Percentiles rank a stretch among this genome's conserved stretches.
These are phyloP conservation scores for Leersia perrieri DNA, from an alignment of 176 grass and related monocot species.

Conservation along the genomic window DNA sequence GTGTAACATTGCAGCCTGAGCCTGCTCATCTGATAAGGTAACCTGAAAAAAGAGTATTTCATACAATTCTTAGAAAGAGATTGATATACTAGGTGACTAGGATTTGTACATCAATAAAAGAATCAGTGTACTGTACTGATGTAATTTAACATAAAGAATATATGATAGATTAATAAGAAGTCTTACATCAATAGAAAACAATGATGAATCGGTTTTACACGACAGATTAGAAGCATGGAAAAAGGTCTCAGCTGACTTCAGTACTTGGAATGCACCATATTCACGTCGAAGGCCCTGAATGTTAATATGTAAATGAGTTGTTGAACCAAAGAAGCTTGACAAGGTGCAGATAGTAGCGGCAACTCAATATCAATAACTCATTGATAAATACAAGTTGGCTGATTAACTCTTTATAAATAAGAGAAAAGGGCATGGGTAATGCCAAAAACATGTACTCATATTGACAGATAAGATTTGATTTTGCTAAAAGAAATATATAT, in stretches of 20 bases:
- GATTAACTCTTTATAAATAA: not conserved
- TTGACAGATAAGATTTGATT: not conserved
- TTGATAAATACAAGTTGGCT: not conserved
- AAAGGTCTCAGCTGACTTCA: slow-evolving; percentile 75
- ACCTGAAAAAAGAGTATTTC: slow-evolving; percentile 48
- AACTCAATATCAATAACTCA: not conserved
- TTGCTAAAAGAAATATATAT: not conserved
- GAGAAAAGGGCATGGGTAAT: not conserved
- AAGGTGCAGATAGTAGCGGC: not conserved
- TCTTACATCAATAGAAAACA: slow-evolving; percentile 77
- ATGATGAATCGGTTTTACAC: slow-evolving; percentile 65
- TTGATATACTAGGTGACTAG: not conserved
- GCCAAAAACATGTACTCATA: not conserved
- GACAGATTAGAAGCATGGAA: slow-evolving; percentile 52
- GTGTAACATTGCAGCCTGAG: slow-evolving; percentile 14
- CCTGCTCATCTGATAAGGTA: slow-evolving; percentile 64
- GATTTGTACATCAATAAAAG: not conserved
- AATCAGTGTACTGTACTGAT: not conserved
- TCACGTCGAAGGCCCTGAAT: slow-evolving; percentile 59
- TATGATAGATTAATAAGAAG: slow-evolving; percentile 10
- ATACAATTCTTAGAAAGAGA: slow-evolving; percentile 6
- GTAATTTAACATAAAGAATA: not conserved
- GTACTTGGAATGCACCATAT: slow-evolving; percentile 71
- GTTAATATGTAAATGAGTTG: slow-evolving; percentile 20
- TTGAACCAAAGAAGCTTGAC: slow-evolving; percentile 10